Conservation (phyloP, 2,329 filamentous ascomycete genomes). For the Ustulina deusta region DNA sequence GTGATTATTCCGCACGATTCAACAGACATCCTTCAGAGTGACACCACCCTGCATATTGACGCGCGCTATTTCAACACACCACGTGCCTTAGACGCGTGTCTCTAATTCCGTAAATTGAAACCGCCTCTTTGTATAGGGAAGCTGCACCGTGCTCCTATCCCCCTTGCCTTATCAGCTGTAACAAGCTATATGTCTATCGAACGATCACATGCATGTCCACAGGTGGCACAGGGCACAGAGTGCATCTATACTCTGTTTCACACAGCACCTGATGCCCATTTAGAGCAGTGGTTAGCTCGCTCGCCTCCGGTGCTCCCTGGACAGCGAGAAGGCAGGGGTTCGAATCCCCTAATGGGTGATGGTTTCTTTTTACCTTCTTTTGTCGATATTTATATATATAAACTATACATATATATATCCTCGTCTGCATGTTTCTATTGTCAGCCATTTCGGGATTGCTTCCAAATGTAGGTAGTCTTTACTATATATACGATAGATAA, state of each 20-base stretch:
- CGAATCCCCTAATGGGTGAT: slow-evolving; percentile 35
- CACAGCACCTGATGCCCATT: slow-evolving; percentile 20
- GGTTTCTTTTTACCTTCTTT: slow-evolving; percentile 6
- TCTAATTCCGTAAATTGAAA: background rate
- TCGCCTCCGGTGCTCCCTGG: slow-evolving; percentile 25
- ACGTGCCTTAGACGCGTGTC: background rate
- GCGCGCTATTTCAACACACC: background rate
- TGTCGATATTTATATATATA: background rate
- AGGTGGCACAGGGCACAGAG: background rate
- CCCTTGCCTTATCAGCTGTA: background rate
- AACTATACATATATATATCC: background rate
- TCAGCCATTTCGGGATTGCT: no score
- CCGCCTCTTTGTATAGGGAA: background rate
- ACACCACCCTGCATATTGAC: background rate
- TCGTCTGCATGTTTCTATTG: no score
- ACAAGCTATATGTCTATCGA: background rate
- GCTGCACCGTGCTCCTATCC: background rate
- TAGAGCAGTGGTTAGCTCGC: slow-evolving; percentile 40
- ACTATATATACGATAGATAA: no score
- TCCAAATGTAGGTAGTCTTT: no score
- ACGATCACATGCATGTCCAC: background rate
- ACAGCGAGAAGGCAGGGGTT: slow-evolving; percentile 33
- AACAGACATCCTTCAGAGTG: background rate
- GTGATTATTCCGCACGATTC: background rate
- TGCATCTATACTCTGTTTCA: background rate